phyloP scores from a whole-genome alignment of 2,329 filamentous ascomycete genomes.

The Phyllosticta citriasiana region DNA sequence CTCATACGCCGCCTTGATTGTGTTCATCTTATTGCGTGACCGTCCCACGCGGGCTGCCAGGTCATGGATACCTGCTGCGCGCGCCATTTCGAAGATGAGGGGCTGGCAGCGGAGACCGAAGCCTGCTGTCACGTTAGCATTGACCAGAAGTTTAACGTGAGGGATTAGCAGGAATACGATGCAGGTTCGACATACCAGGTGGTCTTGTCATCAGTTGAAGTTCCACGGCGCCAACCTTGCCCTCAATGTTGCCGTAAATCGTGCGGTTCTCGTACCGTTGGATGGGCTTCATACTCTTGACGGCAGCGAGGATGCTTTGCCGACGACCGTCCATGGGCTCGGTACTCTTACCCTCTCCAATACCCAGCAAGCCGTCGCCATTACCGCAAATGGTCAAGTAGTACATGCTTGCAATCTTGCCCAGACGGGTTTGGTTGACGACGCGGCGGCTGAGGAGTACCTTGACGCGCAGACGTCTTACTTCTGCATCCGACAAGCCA shows the following conservation, averaged over 20 bases:
- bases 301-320: slow-evolving; percentile 71
- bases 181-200: slow-evolving; percentile 56
- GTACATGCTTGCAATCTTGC: slow-evolving; percentile 75
- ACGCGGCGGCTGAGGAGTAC: slow-evolving; percentile 64
- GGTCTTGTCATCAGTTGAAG: slow-evolving; percentile 74
- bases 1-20: slow-evolving; percentile 80
- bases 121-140: slow-evolving; percentile 42
- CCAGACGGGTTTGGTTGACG: slow-evolving; percentile 88
- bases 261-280: slow-evolving; percentile 84
- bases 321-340: slow-evolving; percentile 57
- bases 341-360: slow-evolving; percentile 82
- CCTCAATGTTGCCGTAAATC: slow-evolving; percentile 73
- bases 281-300: slow-evolving; percentile 89
- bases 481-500: slow-evolving; percentile 39
- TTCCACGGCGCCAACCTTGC: slow-evolving; percentile 80
- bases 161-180: not conserved
- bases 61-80: slow-evolving; percentile 76
- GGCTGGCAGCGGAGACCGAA: slow-evolving; percentile 89
- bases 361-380: slow-evolving; percentile 70
- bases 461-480: slow-evolving; percentile 54
- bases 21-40: slow-evolving; percentile 94
- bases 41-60: slow-evolving; percentile 74
- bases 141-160: no score
- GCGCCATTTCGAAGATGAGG: slow-evolving; percentile 90
- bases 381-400: slow-evolving; percentile 78